Evolutionary conservation across 1,284 basidiomycete species (phyloP).

Genomic region (Psilocybe mexicana): DNA sequence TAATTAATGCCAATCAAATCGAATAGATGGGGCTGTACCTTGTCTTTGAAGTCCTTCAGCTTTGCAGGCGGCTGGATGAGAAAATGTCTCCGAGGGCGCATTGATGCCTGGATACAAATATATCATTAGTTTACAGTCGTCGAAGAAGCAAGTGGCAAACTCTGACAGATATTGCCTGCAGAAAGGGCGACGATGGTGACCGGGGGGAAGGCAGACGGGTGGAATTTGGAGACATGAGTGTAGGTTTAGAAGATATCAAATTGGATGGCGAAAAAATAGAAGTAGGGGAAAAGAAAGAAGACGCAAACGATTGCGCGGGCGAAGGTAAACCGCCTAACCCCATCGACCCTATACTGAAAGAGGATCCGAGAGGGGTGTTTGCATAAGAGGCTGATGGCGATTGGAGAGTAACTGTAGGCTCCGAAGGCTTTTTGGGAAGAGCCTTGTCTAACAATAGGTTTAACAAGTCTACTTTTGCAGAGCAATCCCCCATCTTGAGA

Average conservation of each 20-base stretch:
- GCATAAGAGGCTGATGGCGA: constrained; percentile 11
- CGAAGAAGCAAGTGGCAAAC: neutral
- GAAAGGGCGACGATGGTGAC: constrained; percentile 41
- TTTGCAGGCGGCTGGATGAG: constrained; percentile 5
- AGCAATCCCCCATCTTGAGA: constrained; percentile 48
- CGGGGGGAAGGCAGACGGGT: constrained; percentile 20
- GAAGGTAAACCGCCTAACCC: constrained; percentile 20
- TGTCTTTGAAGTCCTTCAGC: constrained; percentile 11
- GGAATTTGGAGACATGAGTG: constrained; percentile 25
- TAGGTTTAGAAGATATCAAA: constrained; percentile 27
- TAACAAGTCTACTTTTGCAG: constrained; percentile 49
- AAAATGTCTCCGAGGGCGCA: constrained; percentile 8
- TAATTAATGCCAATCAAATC: neutral
- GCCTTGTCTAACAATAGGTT: constrained; percentile 36
- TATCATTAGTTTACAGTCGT: neutral
- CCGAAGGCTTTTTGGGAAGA: constrained; percentile 24
- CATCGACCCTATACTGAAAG: constrained; percentile 16
- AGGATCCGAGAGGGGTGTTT: constrained; percentile 19
- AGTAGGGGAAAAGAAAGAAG: constrained; percentile 28
- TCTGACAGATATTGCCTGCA: constrained; percentile 49
- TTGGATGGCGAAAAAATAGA: constrained; percentile 24
- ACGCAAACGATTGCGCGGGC: constrained; percentile 24
- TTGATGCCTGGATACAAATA: constrained; percentile 30
- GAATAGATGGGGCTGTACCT: neutral
- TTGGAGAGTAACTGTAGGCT: constrained; percentile 13